These are phyloP conservation scores for Aspergillus sp. DNA, from an alignment of 2,329 filamentous ascomycete species.

Conservation along the genomic window DNA sequence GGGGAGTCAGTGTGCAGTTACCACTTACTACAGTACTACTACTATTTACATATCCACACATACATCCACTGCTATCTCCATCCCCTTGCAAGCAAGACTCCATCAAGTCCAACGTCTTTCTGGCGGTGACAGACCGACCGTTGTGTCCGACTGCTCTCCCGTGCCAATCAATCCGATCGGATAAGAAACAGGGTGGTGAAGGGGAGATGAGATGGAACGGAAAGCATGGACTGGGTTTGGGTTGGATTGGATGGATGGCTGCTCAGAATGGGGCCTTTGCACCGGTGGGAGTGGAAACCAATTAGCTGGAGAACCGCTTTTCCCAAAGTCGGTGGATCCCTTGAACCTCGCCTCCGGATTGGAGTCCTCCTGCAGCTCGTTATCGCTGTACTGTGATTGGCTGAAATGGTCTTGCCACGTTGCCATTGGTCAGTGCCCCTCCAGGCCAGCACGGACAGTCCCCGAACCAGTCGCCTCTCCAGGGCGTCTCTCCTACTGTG, in stretches of 20 bases:
- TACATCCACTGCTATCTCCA: neutral
- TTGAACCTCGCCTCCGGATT: slow-evolving; percentile 19
- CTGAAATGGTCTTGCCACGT: neutral
- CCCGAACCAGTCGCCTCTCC: slow-evolving; percentile 17
- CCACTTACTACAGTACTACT: too few relatives aligned
- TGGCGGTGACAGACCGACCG: slow-evolving; percentile 10
- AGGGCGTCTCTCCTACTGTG: neutral
- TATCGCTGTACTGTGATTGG: slow-evolving; percentile 22
- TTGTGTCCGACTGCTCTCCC: neutral
- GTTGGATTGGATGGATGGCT: slow-evolving; percentile 2
- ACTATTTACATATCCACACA: too few relatives aligned
- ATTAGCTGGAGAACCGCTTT: slow-evolving; percentile 17
- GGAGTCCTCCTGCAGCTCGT: slow-evolving; percentile 17
- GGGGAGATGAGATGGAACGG: neutral
- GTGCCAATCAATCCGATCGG: slow-evolving; percentile 10
- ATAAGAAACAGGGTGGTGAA: neutral
- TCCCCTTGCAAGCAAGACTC: slow-evolving; percentile 4
- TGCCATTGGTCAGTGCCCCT: slow-evolving; percentile 18
- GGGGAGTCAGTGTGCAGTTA: too few relatives aligned
- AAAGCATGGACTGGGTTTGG: neutral
- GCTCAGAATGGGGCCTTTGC: neutral
- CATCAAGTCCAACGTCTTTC: neutral
- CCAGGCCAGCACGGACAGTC: slow-evolving; percentile 22
- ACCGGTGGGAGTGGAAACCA: slow-evolving; percentile 16
- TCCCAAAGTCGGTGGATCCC: slow-evolving; percentile 16